phyloP scores from a whole-genome alignment of 2,329 filamentous ascomycete species.

The Neopestalotiopsis clavispora region DNA sequence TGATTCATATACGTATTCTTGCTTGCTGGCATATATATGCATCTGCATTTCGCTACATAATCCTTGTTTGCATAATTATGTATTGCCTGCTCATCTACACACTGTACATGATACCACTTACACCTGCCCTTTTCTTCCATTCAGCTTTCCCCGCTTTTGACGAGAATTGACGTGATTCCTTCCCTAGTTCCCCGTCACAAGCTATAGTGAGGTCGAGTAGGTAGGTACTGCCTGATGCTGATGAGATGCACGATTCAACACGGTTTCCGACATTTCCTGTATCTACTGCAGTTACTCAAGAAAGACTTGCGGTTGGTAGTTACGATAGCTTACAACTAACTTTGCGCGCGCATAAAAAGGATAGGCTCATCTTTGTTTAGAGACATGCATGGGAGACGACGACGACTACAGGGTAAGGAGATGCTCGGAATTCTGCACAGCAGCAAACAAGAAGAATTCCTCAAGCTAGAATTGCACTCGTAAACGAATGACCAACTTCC shows the following conservation, averaged over 20 bases:
- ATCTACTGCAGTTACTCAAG: neutral
- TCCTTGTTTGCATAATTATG: neutral
- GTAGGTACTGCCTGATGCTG: too few relatives aligned
- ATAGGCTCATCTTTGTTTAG: neutral
- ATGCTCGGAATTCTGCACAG: neutral
- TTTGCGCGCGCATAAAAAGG: neutral
- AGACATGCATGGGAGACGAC: too few relatives aligned
- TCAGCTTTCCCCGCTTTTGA: neutral
- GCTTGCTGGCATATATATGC: too few relatives aligned
- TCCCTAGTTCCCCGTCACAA: neutral
- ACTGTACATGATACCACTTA: neutral
- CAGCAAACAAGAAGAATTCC: neutral
- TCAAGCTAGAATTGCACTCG: neutral
- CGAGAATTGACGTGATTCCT: too few relatives aligned
- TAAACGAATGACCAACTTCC: neutral
- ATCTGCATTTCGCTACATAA: too few relatives aligned
- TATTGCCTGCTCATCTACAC: neutral
- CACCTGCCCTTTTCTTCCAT: neutral
- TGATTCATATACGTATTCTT: too few relatives aligned
- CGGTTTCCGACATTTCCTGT: neutral
- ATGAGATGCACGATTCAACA: neutral
- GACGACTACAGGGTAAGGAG: neutral
- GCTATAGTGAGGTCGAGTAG: neutral
- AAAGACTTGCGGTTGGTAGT: neutral
- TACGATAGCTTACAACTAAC: neutral